Evolutionary conservation across 768 basidiomycete species (phyloP), one percentile per base, ranked within the genome.

Genomic region (Hypholoma fasciculare): DNA sequence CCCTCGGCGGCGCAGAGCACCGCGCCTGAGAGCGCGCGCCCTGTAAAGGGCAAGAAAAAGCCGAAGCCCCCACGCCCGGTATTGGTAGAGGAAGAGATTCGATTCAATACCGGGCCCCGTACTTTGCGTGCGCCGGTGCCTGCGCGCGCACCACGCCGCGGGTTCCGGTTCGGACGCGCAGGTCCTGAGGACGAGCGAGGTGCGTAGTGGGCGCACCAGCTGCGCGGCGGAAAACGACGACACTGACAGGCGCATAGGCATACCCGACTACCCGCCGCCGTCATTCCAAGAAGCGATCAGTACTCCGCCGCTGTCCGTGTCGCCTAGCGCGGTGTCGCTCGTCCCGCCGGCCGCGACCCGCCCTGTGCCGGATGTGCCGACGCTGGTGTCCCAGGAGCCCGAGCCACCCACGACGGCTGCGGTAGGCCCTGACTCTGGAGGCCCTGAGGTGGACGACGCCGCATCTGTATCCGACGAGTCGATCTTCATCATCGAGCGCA

Each of bases 251-350:
- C 48, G 40, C 58, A 66, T 64, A 79, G 70, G 71, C 64, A 70
- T 77, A 77, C 82, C 85, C 26, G 82, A 89, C 66, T 88, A 88
- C 65, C 88, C 87, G 7, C 90, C 90, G 12, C 90, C 90, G 26
- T 83, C 88, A 12, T 89, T 90, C 63, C 84, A 85, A 59, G 90
- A 92, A 70, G 87, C 87, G 4, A 83, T 81, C 38, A 79, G 77
- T 8, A 77, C 79, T 13, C 76, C 79, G 5, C 67, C 81, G 2
- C 50, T 72, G 54, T 79, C 68, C 58, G 73, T 70, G 57, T 76
- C 65, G 64, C 76, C 72, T 52, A 80, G 64, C 67, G 77, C 66
- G 56, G 73, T 75, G 20, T 79, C 77, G 56, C 67, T 76, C 56
- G 74, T 53, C 55, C 69, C 67, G 62, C 61, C 62, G 60, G 27